phyloP scores from a whole-genome alignment of 2,329 filamentous ascomycete species.

The Lanzia echinophila region DNA sequence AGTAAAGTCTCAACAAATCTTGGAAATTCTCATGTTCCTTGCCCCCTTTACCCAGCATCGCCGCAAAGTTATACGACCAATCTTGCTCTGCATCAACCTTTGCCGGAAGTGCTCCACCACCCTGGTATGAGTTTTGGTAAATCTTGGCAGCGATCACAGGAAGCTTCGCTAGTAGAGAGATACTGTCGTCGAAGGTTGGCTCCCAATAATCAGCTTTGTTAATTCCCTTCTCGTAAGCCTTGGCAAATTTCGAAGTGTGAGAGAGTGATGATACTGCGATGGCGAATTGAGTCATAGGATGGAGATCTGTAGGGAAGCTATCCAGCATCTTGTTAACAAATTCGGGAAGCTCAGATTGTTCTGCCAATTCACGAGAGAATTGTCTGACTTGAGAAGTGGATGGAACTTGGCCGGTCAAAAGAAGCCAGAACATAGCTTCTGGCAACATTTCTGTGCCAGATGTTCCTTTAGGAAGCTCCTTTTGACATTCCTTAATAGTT shows the following conservation, averaged over 20 bases:
- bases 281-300: constrained; percentile 97
- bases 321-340: constrained; percentile 87
- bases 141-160: constrained; percentile 96
- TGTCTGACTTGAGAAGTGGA: constrained; percentile 72
- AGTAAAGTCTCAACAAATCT: constrained; percentile 86
- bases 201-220: constrained; percentile 99
- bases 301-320: constrained; percentile 79
- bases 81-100: constrained; percentile 79
- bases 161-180: constrained; percentile 89
- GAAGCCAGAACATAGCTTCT: constrained; percentile 98
- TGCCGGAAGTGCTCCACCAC: constrained; percentile 69
- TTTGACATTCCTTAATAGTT: constrained; percentile 97
- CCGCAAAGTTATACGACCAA: constrained; percentile 98
- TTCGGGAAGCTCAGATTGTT: constrained; percentile 73
- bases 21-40: constrained; percentile 90
- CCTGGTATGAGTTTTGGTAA: constrained; percentile 82
- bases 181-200: constrained; percentile 91
- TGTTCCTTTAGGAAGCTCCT: constrained; percentile 84
- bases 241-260: constrained; percentile 88
- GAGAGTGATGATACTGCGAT: constrained; percentile 94
- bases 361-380: constrained; percentile 80
- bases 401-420: constrained; percentile 88
- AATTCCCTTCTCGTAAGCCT: constrained; percentile 82
- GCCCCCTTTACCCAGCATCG: constrained; percentile 86
- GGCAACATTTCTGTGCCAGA: constrained; percentile 95